phyloP scores from a whole-genome alignment of 106 monocot species.

The Phalaenopsis aphrodite region DNA sequence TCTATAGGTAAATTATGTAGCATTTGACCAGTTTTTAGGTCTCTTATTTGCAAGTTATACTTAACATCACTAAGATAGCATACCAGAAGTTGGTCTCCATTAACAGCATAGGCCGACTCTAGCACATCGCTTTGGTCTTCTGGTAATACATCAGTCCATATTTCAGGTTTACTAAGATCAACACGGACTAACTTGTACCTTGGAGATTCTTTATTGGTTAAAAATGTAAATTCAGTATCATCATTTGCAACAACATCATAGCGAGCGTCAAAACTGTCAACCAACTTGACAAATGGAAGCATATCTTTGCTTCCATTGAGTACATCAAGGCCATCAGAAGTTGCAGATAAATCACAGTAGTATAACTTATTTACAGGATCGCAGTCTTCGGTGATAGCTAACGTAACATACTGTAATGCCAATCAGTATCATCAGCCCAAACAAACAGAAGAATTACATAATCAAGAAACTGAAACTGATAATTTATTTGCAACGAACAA shows the following conservation, averaged over 20 bases:
- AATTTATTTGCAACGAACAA: conserved; percentile 1
- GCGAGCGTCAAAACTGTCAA: conserved; percentile 78
- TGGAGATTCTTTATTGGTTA: conserved; percentile 84
- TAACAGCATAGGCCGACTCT: conserved; percentile 62
- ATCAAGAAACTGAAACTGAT: background rate
- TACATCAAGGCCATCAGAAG: conserved; percentile 55
- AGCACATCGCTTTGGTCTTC: conserved; percentile 74
- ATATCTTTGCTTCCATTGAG: conserved; percentile 28
- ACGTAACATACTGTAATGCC: conserved; percentile 57
- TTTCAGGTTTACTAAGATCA: conserved; percentile 45
- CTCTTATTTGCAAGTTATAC: conserved; percentile 63
- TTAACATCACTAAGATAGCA: conserved; percentile 87
- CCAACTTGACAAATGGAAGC: conserved; percentile 83
- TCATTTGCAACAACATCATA: conserved; percentile 69
- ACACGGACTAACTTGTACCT: conserved; percentile 69
- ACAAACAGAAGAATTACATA: conserved; percentile 6
- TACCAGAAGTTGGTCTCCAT: conserved; percentile 57
- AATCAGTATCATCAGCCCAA: conserved; percentile 11
- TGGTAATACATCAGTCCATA: conserved; percentile 60
- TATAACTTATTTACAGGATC: conserved; percentile 89
- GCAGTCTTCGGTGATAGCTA: conserved; percentile 53
- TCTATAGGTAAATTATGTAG: conserved; percentile 70
- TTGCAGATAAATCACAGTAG: conserved; percentile 59
- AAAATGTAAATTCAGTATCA: conserved; percentile 66
- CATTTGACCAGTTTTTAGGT: conserved; percentile 62